Evolutionary conservation across 805 yeast species (phyloP), one percentile per base, ranked within the genome.

Genomic region (Maudiozyma serrabonitensis): DNA sequence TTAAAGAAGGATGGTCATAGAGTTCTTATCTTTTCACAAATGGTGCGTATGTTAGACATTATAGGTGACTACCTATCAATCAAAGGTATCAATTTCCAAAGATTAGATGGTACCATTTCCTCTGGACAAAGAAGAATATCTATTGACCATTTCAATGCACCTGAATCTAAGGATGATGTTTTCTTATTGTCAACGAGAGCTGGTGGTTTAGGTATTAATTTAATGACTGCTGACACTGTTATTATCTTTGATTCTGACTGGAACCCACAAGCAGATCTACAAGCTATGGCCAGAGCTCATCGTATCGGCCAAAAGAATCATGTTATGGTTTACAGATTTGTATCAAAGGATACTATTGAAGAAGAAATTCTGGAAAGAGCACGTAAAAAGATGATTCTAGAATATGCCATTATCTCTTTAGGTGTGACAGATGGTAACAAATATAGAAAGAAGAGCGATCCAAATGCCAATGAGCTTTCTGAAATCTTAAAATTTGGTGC

Each of bases 211-310:
- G 99, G 99, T 69, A 93, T 93, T 64, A 93, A 93, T 66, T 75
- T 93, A 64, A 93, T 93, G 99, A 93, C 99, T 6, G 99, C 99
- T 3, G 99, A 93, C 63, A 93, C 99, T 7, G 99, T 93, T 28
- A 87, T 93, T 58, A 91, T 93, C 40, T 93, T 93, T 69, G 99
- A 93, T 69, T 87, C 96, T 4, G 99, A 93, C 71, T 93, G 99
- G 99, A 93, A 93, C 64, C 99, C 99, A 0, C 99, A 93, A 67
- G 99, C 99, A 0, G 99, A 93, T 75, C 74, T 93, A 60, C 99
- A 93, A 69, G 99, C 99, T 1, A 93, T 93, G 99, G 99, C 99
- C 0, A 81, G 99, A 69, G 99, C 99, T 2, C 99, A 93, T 70
- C 82, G 99, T 74, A 93, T 93, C 64, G 99, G 99, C n/a, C 99